Percentiles rank a stretch among this genome's conserved stretches.
phyloP scores from a whole-genome alignment of 1,139 yeast species.

The Lodderomyces elongisporus region DNA sequence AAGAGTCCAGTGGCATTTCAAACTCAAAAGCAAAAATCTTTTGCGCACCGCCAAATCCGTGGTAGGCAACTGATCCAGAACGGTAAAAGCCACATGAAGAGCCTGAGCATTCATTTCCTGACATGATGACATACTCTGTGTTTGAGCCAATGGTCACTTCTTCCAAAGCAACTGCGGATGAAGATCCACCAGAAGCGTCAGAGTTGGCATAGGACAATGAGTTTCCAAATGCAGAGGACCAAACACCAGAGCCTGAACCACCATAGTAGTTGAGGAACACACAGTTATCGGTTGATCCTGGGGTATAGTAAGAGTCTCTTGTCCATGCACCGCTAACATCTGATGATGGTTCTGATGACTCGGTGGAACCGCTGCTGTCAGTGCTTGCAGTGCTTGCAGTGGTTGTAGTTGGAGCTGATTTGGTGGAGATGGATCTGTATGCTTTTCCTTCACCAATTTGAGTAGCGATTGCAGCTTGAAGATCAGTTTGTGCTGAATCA shows the following conservation, averaged over 20 bases:
- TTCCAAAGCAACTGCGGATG: slow-evolving; percentile 50
- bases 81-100: slow-evolving; percentile 65
- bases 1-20: slow-evolving; percentile 51
- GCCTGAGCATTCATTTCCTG: slow-evolving; percentile 52
- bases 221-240: slow-evolving; percentile 83
- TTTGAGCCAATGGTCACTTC: slow-evolving; percentile 51
- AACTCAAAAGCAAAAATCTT: slow-evolving; percentile 74
- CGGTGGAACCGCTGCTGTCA: too few relatives aligned
- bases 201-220: slow-evolving; percentile 78
- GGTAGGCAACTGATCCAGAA: slow-evolving; percentile 65
- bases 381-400: too few relatives aligned
- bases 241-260: slow-evolving; percentile 78
- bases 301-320: slow-evolving; percentile 69
- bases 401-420: slow-evolving; percentile 23
- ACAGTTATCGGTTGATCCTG: slow-evolving; percentile 55
- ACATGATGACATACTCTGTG: slow-evolving; percentile 57
- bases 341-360: slow-evolving; percentile 26
- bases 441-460: slow-evolving; percentile 9
- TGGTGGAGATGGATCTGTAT: slow-evolving; percentile 19
- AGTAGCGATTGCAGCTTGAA: slow-evolving; percentile 33
- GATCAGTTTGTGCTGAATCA: neutral
- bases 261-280: slow-evolving; percentile 85
- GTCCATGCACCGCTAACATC: slow-evolving; percentile 68
- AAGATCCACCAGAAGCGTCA: slow-evolving; percentile 70
- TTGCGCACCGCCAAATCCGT: slow-evolving; percentile 60